Conservation (phyloP, 257 asterid genomes). For the Anisodus tanguticus region DNA sequence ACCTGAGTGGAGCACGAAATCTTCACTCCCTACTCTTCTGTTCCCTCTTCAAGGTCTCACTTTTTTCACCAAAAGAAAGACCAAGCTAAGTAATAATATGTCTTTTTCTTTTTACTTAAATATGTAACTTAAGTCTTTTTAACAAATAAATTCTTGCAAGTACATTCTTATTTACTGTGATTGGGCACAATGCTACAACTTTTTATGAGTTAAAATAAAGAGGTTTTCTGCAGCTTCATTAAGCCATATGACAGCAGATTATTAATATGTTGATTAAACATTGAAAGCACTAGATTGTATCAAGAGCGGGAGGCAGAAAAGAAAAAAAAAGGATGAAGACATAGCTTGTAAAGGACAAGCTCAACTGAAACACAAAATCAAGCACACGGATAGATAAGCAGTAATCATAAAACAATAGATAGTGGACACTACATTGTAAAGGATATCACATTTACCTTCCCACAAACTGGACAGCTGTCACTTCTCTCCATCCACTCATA, state of each 20-base stretch:
- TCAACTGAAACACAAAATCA: background rate
- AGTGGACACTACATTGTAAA: background rate
- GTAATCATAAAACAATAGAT: background rate
- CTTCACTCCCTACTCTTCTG: background rate
- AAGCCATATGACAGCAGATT: too few species aligned
- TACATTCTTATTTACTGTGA: too few species aligned
- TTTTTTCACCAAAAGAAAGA: background rate
- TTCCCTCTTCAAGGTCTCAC: background rate
- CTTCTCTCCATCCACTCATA: conserved; percentile 99
- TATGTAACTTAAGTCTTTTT: too few species aligned
- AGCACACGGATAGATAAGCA: background rate
- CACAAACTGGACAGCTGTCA: conserved; percentile 90
- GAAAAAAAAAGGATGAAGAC: background rate
- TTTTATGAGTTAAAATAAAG: too few species aligned
- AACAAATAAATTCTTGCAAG: too few species aligned
- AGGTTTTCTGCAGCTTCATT: too few species aligned
- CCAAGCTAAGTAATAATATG: background rate
- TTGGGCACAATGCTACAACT: too few species aligned
- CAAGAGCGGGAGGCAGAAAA: background rate
- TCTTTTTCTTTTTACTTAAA: too few species aligned
- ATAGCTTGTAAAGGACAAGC: background rate
- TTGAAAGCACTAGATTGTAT: background rate
- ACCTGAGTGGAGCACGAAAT: background rate
- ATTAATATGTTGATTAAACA: too few species aligned
- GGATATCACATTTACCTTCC: conserved; percentile 55